Conservation (phyloP, 2,329 filamentous ascomycete species). For the Pseudomassariella vexata region DNA sequence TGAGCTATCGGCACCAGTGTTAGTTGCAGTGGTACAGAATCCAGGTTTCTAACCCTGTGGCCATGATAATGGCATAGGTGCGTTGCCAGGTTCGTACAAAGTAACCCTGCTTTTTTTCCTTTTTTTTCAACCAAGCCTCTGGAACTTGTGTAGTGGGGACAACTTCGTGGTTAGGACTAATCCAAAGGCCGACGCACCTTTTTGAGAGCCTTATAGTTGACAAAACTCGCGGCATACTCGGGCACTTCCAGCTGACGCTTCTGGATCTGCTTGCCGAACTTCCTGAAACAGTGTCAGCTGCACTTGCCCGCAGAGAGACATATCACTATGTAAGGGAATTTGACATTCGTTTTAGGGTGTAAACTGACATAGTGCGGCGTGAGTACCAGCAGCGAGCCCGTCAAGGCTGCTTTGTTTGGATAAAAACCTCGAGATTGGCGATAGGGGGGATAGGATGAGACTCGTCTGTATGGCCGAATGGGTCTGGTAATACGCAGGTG, state of each 20-base stretch:
- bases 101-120: too few species aligned
- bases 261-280: slow-evolving; percentile 99
- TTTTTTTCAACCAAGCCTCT: slow-evolving; percentile 3
- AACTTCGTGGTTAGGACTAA: background rate
- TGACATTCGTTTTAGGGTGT: background rate
- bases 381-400: slow-evolving; percentile 18
- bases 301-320: slow-evolving; percentile 2
- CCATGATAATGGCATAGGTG: slow-evolving; percentile 23
- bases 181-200: slow-evolving; percentile 59
- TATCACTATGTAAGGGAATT: background rate
- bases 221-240: slow-evolving; percentile 98
- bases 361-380: slow-evolving; percentile 29
- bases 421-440: slow-evolving; percentile 8
- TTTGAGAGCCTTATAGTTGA: slow-evolving; percentile 98
- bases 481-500: background rate
- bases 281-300: slow-evolving; percentile 54
- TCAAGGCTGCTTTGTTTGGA: slow-evolving; percentile 16
- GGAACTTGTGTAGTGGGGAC: background rate
- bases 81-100: background rate
- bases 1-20: slow-evolving; percentile 60
- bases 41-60: slow-evolving; percentile 19
- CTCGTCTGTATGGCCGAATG: background rate
- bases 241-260: slow-evolving; percentile 98
- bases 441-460: slow-evolving; percentile 2
- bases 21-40: slow-evolving; percentile 23